Evolutionary conservation across 2,329 filamentous ascomycete genomes (phyloP).

Genomic region (Fusarium xylarioides): DNA sequence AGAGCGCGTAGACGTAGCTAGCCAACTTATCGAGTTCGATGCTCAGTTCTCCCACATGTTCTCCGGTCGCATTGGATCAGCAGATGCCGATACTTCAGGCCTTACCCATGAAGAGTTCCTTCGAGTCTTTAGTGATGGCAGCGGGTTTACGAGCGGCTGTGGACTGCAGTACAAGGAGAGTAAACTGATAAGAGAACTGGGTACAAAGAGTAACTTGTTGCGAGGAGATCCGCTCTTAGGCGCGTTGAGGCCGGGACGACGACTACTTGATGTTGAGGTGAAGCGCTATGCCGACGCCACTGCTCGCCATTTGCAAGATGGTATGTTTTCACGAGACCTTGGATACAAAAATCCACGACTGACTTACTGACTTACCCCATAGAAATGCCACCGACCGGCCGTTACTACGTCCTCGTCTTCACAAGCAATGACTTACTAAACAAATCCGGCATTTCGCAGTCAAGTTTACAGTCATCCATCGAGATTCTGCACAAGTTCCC

Average conservation of each 20-base stretch:
- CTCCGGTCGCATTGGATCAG: constrained; percentile 10
- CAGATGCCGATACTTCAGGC: neutral
- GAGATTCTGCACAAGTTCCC: neutral
- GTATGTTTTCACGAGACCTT: rapidly evolving
- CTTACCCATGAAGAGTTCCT: constrained; percentile 17
- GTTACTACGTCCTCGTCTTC: neutral
- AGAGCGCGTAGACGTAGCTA: constrained; percentile 1
- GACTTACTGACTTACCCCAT: neutral
- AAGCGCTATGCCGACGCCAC: constrained; percentile 16
- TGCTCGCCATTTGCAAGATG: neutral
- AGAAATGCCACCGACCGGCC: constrained; percentile 15
- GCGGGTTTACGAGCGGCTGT: constrained; percentile 11
- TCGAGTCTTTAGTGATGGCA: constrained; percentile 4
- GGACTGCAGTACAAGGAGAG: constrained; percentile 10
- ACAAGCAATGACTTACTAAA: neutral
- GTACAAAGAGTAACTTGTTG: neutral
- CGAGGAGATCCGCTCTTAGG: neutral
- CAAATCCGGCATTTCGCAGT: neutral
- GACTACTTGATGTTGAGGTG: constrained; percentile 5
- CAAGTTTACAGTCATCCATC: neutral
- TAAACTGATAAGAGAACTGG: neutral
- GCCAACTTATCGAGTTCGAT: constrained; percentile 17
- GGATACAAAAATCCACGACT: rapidly evolving
- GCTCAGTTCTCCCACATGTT: constrained; percentile 17
- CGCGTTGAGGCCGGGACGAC: neutral